A percentile compares a stretch with the other conserved stretches of the same genome.
phyloP scores from a whole-genome alignment of 2,329 filamentous ascomycete species.

The Botrytis paeoniae region DNA sequence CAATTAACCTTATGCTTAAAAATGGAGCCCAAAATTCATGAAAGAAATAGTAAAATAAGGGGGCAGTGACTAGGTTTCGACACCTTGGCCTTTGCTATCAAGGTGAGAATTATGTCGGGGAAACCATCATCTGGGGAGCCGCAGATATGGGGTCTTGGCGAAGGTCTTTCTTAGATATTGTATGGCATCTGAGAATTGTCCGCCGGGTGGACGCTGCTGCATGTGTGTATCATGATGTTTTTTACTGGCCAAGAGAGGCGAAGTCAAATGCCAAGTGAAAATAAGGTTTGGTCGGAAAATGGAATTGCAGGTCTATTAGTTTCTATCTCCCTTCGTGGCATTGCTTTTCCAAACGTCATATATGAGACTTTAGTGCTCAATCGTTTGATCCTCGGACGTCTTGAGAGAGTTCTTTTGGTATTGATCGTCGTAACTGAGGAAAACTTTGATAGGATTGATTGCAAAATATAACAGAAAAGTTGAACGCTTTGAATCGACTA shows the following conservation, averaged over 20 bases:
- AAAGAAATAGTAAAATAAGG: neutral
- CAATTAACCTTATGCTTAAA: neutral
- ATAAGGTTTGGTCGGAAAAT: conserved; percentile 10
- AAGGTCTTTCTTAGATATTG: neutral
- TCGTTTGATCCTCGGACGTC: neutral
- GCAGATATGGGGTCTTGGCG: conserved; percentile 13
- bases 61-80: neutral
- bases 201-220: neutral
- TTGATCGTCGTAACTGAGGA: neutral
- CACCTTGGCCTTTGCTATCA: neutral
- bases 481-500: neutral
- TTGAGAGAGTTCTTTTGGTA: neutral
- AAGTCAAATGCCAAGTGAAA: conserved; percentile 17
- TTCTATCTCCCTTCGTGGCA: neutral
- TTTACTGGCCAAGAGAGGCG: conserved; percentile 19
- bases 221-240: neutral
- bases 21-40: neutral
- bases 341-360: conserved; percentile 14
- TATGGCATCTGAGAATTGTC: neutral
- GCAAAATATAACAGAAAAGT: neutral
- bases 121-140: conserved; percentile 14
- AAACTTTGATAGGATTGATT: neutral
- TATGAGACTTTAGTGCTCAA: neutral
- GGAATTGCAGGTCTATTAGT: neutral
- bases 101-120: neutral